Percentiles rank a stretch among this genome's conserved stretches.
Conservation (phyloP, 441 rosid species). For the Hypseocharis bilobata region DNA sequence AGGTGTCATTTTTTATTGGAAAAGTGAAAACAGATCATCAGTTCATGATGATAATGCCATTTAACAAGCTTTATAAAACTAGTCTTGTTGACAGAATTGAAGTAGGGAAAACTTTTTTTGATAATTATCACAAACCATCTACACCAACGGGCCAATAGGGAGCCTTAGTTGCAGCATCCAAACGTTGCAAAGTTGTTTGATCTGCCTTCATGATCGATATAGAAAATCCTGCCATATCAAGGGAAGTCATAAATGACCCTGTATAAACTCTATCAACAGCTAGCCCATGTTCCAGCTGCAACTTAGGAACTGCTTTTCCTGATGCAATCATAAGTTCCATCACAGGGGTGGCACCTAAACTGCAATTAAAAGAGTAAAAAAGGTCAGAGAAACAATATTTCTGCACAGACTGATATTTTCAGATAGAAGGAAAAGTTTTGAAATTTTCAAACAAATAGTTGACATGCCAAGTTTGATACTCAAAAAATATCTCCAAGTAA, state of each 20-base stretch:
- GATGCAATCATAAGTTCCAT: constrained; percentile 95
- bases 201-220: constrained; percentile 89
- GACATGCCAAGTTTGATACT: too few relatives aligned
- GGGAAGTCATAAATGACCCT: constrained; percentile 93
- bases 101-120: constrained; percentile 12
- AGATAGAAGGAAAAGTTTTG: not conserved
- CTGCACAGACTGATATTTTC: not conserved
- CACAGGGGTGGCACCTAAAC: constrained; percentile 81
- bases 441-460: not conserved
- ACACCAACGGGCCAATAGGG: constrained; percentile 91
- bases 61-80: not conserved
- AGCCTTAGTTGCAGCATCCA: constrained; percentile 94
- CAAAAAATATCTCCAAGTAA: too few relatives aligned
- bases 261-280: constrained; percentile 96
- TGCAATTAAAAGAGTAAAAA: constrained; percentile 28
- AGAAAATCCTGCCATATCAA: constrained; percentile 97
- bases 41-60: constrained; percentile 7
- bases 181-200: constrained; percentile 46
- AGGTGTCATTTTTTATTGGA: constrained; percentile 9
- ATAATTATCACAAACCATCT: constrained; percentile 50
- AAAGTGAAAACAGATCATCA: constrained; percentile 10
- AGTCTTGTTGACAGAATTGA: constrained; percentile 2
- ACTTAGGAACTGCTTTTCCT: constrained; percentile 79
- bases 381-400: constrained; percentile 2
- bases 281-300: constrained; percentile 89